phyloP scores from a whole-genome alignment of 2,329 filamentous ascomycete genomes.

The Bimuria novae-zelandiae region DNA sequence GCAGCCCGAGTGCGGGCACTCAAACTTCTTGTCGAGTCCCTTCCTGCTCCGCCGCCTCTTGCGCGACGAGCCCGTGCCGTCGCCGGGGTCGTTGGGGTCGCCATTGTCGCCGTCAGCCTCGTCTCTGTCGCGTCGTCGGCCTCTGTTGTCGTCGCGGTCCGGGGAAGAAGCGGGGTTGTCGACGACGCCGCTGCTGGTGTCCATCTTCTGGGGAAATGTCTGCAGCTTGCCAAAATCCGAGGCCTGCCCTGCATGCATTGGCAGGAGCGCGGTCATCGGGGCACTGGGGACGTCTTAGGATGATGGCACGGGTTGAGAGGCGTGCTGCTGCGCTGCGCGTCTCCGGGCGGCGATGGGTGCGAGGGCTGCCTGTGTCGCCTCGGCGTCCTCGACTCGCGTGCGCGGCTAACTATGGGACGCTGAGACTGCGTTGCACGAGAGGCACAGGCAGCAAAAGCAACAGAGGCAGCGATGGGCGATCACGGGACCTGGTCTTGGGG shows the following conservation, averaged over 20 bases:
- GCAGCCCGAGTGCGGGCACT: constrained; percentile 81
- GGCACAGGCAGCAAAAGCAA: constrained; percentile 8
- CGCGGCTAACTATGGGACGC: constrained; percentile 23
- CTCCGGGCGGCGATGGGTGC: constrained; percentile 12
- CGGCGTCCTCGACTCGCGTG: constrained; percentile 25
- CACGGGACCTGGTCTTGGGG: constrained; percentile 12
- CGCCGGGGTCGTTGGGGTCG: constrained; percentile 31
- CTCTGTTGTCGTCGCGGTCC: constrained; percentile 41
- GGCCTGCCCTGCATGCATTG: constrained; percentile 44
- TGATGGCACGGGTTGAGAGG: constrained; percentile 12
- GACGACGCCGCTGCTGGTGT: constrained; percentile 29
- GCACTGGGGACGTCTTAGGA: constrained; percentile 11
- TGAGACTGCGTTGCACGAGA: constrained; percentile 8
- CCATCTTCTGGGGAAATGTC: constrained; percentile 42
- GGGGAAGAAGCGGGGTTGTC: constrained; percentile 40
- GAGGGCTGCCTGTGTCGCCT: constrained; percentile 22
- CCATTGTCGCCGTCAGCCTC: constrained; percentile 32
- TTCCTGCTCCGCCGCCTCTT: constrained; percentile 75
- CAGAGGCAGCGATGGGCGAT: constrained; percentile 3
- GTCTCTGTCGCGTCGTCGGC: constrained; percentile 45
- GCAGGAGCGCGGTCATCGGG: constrained; percentile 45
- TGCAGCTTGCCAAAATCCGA: constrained; percentile 43
- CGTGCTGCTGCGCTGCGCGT: constrained; percentile 18
- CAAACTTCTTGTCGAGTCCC: constrained; percentile 72
- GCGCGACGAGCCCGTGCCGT: constrained; percentile 41